Evolutionary conservation across 805 yeast species (phyloP).

Genomic region (Wickerhamiella qilinensis): DNA sequence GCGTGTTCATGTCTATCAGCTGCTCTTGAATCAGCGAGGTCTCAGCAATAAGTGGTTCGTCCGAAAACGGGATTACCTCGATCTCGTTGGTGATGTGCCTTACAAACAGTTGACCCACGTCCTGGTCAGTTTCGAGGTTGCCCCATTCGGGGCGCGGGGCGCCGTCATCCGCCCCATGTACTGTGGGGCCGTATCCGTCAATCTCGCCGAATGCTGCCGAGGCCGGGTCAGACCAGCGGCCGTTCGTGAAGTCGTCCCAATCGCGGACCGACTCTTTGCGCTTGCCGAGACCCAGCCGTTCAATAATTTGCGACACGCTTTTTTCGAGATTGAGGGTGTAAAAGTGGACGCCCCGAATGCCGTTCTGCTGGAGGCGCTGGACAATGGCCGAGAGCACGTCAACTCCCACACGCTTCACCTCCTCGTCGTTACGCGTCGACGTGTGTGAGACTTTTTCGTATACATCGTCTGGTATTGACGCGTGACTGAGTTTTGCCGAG

Average conservation of each 20-base stretch:
- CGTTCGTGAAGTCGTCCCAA: conserved; percentile 96
- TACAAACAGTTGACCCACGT: conserved; percentile 50
- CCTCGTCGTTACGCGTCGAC: conserved; percentile 83
- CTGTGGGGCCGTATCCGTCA: conserved; percentile 89
- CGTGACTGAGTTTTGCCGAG: conserved; percentile 86
- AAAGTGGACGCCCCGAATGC: conserved; percentile 76
- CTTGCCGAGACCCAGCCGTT: conserved; percentile 32
- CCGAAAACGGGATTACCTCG: conserved; percentile 83
- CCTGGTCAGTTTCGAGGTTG: conserved; percentile 40
- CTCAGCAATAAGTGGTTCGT: conserved; percentile 69
- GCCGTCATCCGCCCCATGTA: conserved; percentile 49
- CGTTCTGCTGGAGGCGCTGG: conserved; percentile 45
- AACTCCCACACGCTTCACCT: conserved; percentile 75
- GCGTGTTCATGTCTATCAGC: conserved; percentile 56
- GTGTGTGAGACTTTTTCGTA: conserved; percentile 39
- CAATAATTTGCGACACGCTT: conserved; percentile 73
- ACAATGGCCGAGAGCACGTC: conserved; percentile 65
- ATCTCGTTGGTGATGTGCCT: conserved; percentile 60
- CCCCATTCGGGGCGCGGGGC: conserved; percentile 73
- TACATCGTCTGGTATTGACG: conserved; percentile 61
- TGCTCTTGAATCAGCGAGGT: conserved; percentile 88
- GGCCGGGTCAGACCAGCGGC: conserved; percentile 86
- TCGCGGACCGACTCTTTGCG: neutral
- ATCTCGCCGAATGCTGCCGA: conserved; percentile 97
- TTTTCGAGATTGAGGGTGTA: conserved; percentile 86